phyloP scores from a whole-genome alignment of 805 yeast species.

The Candida boidinii region DNA sequence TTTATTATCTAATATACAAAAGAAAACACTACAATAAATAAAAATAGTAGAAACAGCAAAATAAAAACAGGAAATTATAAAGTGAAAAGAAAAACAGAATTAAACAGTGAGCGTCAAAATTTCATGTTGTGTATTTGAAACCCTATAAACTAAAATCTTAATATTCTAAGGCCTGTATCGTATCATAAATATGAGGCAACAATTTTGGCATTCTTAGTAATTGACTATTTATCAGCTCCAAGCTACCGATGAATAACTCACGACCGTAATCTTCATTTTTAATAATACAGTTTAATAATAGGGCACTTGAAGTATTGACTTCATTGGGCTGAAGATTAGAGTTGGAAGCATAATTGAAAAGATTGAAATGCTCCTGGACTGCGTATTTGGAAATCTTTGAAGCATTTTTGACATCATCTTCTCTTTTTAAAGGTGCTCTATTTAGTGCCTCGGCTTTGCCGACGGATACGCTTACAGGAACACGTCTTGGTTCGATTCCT shows the following conservation, averaged over 20 bases:
- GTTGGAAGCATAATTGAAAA: conserved; percentile 23
- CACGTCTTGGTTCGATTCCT: conserved; percentile 83
- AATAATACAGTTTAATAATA: conserved; percentile 27
- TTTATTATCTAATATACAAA: too few relatives aligned
- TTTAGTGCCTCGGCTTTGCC: conserved; percentile 35
- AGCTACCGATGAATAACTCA: conserved; percentile 23
- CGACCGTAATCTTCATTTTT: conserved; percentile 24
- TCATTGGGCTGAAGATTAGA: conserved; percentile 28
- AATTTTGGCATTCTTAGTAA: conserved; percentile 27
- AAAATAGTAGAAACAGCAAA: too few relatives aligned
- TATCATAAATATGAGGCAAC: conserved; percentile 16
- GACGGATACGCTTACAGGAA: conserved; percentile 38
- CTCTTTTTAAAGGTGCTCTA: conserved; percentile 4
- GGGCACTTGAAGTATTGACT: conserved; percentile 29
- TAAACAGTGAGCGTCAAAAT: too few relatives aligned
- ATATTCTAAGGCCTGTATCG: conserved; percentile 14
- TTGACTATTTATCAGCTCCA: conserved; percentile 22
- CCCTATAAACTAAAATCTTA: conserved; percentile 5
- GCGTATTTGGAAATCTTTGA: conserved; percentile 11
- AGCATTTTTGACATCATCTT: conserved; percentile 5
- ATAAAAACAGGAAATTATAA: not conserved
- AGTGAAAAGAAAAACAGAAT: not conserved
- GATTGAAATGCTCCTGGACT: conserved; percentile 19
- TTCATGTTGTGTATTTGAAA: too few relatives aligned
- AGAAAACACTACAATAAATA: too few relatives aligned